Conservation (phyloP, 1,284 basidiomycete genomes). For the Schizophyllum amplum region DNA sequence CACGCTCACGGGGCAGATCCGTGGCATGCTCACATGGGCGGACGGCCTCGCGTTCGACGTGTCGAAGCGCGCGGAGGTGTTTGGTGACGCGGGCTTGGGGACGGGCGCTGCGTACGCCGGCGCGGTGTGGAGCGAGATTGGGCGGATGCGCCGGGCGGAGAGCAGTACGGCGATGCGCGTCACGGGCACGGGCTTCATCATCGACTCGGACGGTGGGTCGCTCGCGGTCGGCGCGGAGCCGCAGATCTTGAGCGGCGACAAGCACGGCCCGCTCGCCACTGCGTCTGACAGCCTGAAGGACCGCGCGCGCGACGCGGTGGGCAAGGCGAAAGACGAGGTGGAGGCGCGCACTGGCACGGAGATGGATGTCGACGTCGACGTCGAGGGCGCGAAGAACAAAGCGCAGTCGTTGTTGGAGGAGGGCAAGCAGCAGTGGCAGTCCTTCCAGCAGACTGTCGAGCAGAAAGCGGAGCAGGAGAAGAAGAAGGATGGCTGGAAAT, state of each 20-base stretch:
- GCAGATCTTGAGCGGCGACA: slow-evolving; percentile 55
- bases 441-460: slow-evolving; percentile 38
- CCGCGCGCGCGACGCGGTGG: slow-evolving; percentile 11
- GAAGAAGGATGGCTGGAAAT: slow-evolving; percentile 38
- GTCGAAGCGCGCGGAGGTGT: slow-evolving; percentile 47
- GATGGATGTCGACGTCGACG: slow-evolving; percentile 19
- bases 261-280: slow-evolving; percentile 52
- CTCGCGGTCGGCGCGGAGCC: slow-evolving; percentile 64
- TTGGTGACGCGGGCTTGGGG: slow-evolving; percentile 49
- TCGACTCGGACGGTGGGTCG: slow-evolving; percentile 26
- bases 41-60: slow-evolving; percentile 53
- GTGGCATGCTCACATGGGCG: slow-evolving; percentile 35
- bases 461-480: slow-evolving; percentile 37
- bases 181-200: slow-evolving; percentile 54
- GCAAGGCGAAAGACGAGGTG: slow-evolving; percentile 19
- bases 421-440: slow-evolving; percentile 31
- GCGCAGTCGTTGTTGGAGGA: slow-evolving; percentile 25
- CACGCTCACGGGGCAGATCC: slow-evolving; percentile 44
- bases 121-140: slow-evolving; percentile 58
- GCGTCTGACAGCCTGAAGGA: slow-evolving; percentile 35
- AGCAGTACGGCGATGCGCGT: slow-evolving; percentile 37
- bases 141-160: slow-evolving; percentile 32
- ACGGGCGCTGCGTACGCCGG: slow-evolving; percentile 38
- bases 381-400: slow-evolving; percentile 21
- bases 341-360: slow-evolving; percentile 9